Evolutionary conservation across 2,329 filamentous ascomycete genomes (phyloP), one percentile per base, ranked within the genome.

Genomic region (Aspergillus hortae): DNA sequence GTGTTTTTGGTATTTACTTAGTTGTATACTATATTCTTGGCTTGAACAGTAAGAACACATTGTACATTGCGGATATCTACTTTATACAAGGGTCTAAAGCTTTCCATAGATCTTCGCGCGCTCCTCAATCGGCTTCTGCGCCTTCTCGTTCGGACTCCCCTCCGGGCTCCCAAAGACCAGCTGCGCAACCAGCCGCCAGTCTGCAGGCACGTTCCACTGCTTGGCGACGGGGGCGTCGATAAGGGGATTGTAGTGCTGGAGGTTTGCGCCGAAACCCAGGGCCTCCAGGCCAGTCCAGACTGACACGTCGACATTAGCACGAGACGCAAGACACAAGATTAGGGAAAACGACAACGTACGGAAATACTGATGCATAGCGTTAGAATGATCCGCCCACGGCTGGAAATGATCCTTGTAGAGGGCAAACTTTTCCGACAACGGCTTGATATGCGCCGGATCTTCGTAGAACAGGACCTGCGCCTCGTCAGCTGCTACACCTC

Each of bases 181-280:
- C 80, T 95, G 90, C 21, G 88, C 86, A 67, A 86, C 83, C 58
- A 95, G 81, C 66, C 82, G 83, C 90, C 91, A 96, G 62, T 81
- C 80, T 15, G 74, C 65, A 41, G 89, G 87, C 30, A 95, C 63
- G 52, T 80, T 80, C 88, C 89, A 96, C 61, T 83, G 76, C 56
- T 77, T 77, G 42, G 80, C 74, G 48, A 91, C 87, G 75, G 85
- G 83, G 59, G 80, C 78, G 74, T 95, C 88, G 61, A 95, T 83
- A 53, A 96, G 73, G 17, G 90, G 90, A 81, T 90, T 94, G 80
- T 95, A 95, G 78, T 96, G 91, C 80, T 96, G 91, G 48, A 96
- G 80, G 80, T 92, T 95, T 68, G 87, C 88, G 59, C 90, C 90
- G 51, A 95, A 82, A 27, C 91, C 90, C 69, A 94, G 90, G 55